Conservation (phyloP, 1,284 basidiomycete species). For the Malassezia globosa region DNA sequence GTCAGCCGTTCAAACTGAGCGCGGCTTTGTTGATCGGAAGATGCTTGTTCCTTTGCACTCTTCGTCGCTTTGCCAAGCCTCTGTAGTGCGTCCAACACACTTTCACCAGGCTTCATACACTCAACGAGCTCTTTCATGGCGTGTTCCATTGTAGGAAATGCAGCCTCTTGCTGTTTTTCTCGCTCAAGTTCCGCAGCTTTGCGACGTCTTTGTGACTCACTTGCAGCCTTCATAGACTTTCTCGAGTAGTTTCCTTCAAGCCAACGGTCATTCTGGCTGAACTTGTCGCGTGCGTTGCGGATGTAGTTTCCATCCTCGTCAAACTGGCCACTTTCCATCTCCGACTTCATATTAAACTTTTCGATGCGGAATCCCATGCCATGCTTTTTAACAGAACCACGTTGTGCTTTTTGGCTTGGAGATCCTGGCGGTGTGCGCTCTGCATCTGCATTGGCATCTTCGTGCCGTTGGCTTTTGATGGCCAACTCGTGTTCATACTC, state of each 20-base stretch:
- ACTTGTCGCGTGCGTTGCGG: constrained; percentile 67
- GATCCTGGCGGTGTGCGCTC: constrained; percentile 31
- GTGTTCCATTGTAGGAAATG: constrained; percentile 55
- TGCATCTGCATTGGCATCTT: constrained; percentile 26
- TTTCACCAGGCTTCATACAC: constrained; percentile 75
- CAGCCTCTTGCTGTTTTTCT: constrained; percentile 61
- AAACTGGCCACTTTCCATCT: constrained; percentile 95
- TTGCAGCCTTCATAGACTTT: constrained; percentile 70
- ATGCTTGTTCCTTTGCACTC: constrained; percentile 27
- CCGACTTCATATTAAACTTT: constrained; percentile 96
- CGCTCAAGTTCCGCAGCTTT: constrained; percentile 48
- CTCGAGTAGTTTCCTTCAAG: constrained; percentile 73
- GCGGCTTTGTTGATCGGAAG: not conserved
- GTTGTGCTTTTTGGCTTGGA: constrained; percentile 10
- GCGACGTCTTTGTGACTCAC: constrained; percentile 54
- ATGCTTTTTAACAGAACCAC: constrained; percentile 12
- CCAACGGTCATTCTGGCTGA: constrained; percentile 87
- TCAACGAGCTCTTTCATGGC: constrained; percentile 49
- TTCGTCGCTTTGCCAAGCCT: constrained; percentile 59
- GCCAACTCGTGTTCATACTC: constrained; percentile 32
- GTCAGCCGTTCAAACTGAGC: constrained; percentile 28
- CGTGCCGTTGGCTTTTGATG: constrained; percentile 15
- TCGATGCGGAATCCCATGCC: constrained; percentile 84
- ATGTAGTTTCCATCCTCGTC: constrained; percentile 80
- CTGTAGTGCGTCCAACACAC: constrained; percentile 76